Conservation (phyloP, 2,329 filamentous ascomycete genomes). For the Aspergillus chevalieri region DNA sequence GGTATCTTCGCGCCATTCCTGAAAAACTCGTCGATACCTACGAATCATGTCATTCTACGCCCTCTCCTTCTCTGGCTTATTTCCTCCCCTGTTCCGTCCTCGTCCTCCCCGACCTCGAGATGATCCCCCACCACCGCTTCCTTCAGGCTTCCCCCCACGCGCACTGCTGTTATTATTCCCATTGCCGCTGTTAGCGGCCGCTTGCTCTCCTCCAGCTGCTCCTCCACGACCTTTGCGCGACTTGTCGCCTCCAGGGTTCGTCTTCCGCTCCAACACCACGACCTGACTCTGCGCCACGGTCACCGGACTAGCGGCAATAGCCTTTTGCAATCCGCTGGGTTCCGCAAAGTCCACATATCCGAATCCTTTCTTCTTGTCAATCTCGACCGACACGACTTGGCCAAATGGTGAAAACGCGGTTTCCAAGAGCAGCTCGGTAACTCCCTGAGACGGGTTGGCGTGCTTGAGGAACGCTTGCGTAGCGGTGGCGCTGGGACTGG, state of each 20-base stretch:
- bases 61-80: neutral
- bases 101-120: slow-evolving; percentile 15
- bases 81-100: slow-evolving; percentile 12
- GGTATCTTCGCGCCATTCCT: neutral
- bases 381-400: slow-evolving; percentile 70
- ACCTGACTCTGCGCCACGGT: slow-evolving; percentile 78
- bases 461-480: slow-evolving; percentile 67
- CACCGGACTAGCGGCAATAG: slow-evolving; percentile 74
- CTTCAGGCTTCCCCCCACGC: slow-evolving; percentile 11
- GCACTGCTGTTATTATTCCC: neutral
- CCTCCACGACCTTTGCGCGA: slow-evolving; percentile 24
- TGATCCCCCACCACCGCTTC: slow-evolving; percentile 8
- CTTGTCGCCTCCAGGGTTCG: slow-evolving; percentile 28
- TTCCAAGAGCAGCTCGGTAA: slow-evolving; percentile 74
- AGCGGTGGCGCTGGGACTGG: slow-evolving; percentile 19
- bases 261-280: slow-evolving; percentile 65
- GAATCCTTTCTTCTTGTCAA: slow-evolving; percentile 91
- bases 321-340: slow-evolving; percentile 65
- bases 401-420: slow-evolving; percentile 70
- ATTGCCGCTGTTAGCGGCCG: slow-evolving; percentile 2
- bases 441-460: slow-evolving; percentile 81
- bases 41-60: neutral
- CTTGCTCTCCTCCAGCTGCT: slow-evolving; percentile 6
- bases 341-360: slow-evolving; percentile 86
- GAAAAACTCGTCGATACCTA: no score